A percentile compares a stretch with the other conserved stretches of the same genome.
phyloP scores from a whole-genome alignment of 1,139 yeast species.

The Taphrina deformans region DNA sequence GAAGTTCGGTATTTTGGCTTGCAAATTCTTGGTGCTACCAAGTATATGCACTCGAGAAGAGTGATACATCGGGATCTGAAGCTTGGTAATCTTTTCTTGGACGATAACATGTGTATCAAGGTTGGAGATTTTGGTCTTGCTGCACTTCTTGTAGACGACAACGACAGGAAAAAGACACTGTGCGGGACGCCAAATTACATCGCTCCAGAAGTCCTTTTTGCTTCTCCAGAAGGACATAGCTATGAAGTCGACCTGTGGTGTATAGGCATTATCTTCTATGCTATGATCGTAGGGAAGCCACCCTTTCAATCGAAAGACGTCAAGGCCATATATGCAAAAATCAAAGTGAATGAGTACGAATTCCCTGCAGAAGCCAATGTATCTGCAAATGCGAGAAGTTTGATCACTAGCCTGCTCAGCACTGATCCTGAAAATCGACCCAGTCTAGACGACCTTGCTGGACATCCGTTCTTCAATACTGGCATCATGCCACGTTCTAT shows the following conservation, averaged over 20 bases:
- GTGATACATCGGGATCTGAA: constrained; percentile 91
- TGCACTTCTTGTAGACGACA: constrained; percentile 82
- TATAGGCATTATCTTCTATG: constrained; percentile 92
- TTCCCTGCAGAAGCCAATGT: constrained; percentile 76
- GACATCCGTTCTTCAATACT: constrained; percentile 72
- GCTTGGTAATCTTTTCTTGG: constrained; percentile 83
- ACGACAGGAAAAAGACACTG: constrained; percentile 84
- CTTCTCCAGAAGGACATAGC: constrained; percentile 83
- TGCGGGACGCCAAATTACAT: constrained; percentile 96
- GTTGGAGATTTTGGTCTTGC: constrained; percentile 98
- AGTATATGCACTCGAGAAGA: constrained; percentile 76
- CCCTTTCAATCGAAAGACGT: constrained; percentile 96
- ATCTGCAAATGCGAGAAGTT: constrained; percentile 66
- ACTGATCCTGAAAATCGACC: constrained; percentile 84
- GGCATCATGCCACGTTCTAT: constrained; percentile 80
- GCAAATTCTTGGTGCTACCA: constrained; percentile 87
- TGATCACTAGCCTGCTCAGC: constrained; percentile 71
- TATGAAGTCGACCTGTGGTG: constrained; percentile 98
- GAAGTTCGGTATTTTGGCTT: constrained; percentile 89
- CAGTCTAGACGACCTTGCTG: constrained; percentile 70
- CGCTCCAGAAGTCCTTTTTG: constrained; percentile 87
- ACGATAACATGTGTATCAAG: constrained; percentile 76
- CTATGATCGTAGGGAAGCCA: constrained; percentile 92
- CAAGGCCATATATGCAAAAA: constrained; percentile 86
- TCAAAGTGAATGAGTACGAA: constrained; percentile 74